Conservation (phyloP, 2,329 filamentous ascomycete genomes). For the Camillea tinctor region DNA sequence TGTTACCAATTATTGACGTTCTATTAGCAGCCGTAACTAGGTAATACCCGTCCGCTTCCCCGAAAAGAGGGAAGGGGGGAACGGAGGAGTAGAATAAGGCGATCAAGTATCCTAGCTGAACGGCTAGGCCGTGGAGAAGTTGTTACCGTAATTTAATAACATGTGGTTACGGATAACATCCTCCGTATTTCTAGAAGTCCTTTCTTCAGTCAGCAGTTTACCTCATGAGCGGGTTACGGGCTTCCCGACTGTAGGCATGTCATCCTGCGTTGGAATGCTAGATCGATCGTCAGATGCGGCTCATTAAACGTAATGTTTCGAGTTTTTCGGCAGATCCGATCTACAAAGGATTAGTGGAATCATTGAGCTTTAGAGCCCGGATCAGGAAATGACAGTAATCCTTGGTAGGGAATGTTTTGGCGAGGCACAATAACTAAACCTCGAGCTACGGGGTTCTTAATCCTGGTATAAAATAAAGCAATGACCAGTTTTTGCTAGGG, state of each 20-base stretch:
- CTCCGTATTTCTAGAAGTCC: neutral
- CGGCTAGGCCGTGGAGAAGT: neutral
- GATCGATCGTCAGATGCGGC: neutral
- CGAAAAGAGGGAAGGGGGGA: neutral
- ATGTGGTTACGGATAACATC: neutral
- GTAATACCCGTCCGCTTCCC: neutral
- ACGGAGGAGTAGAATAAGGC: neutral
- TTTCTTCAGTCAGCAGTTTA: neutral
- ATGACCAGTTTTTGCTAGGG: neutral
- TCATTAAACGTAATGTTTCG: neutral
- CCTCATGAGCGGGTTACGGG: neutral
- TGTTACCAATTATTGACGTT: neutral
- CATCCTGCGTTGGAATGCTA: neutral
- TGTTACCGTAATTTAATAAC: neutral
- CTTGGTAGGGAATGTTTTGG: neutral
- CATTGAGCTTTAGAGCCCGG: neutral
- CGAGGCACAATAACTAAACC: neutral
- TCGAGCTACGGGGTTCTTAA: neutral
- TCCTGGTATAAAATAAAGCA: neutral
- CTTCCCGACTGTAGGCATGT: neutral
- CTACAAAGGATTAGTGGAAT: neutral
- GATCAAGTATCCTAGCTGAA: neutral
- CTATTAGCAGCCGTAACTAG: neutral
- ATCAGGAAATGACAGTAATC: neutral
- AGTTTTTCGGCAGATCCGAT: neutral